Evolutionary conservation across 805 yeast species (phyloP), one percentile per base, ranked within the genome.

Genomic region (Hanseniaspora osmophila): DNA sequence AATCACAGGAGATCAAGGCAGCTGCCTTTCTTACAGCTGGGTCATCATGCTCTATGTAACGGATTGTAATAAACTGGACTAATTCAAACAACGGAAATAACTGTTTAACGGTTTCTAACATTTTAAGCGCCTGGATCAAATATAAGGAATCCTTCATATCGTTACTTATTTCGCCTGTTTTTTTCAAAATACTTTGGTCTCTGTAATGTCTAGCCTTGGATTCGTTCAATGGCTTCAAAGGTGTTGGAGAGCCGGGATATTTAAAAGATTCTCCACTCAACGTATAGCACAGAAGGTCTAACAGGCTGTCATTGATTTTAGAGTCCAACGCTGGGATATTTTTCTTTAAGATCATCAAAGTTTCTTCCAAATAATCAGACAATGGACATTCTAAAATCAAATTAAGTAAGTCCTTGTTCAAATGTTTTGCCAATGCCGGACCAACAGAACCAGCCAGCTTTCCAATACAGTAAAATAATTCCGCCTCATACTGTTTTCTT

Each of bases 361-460:
- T 82, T 48, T 78, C 77, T 56, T 85, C 80, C 78, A 90, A 78
- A 50, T 83, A 80, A 51, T 77, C 80, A n/a, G 86, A 81, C 44
- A 90, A 70, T 0, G 95, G 84, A 49, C 95, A 86, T 42, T 80
- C 74, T 53, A 90, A 71, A 64, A 90, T 74, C 63, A 84, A 70
- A 52, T 82, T 88, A 44, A 90, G 64, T 18, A 90, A 71, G 54
- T 85, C 94, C 49, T 80, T 74, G 51, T 86, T 88, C 46, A 92
- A 65, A 58, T 85, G 87, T 57, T 90, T 92, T 0, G 96, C 84
- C 46, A 90, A 67, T 0, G 95, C 94, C 11, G 95, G 94, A 0
- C 96, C 96, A 13, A 90, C 85, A 0, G 97, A 90, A 22, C 73
- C 72, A 0, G 96, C 88, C 33, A 92, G 65, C 62, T 85, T 83